phyloP scores from a whole-genome alignment of 495 filamentous ascomycete species.

The Rusavskia elegans region DNA sequence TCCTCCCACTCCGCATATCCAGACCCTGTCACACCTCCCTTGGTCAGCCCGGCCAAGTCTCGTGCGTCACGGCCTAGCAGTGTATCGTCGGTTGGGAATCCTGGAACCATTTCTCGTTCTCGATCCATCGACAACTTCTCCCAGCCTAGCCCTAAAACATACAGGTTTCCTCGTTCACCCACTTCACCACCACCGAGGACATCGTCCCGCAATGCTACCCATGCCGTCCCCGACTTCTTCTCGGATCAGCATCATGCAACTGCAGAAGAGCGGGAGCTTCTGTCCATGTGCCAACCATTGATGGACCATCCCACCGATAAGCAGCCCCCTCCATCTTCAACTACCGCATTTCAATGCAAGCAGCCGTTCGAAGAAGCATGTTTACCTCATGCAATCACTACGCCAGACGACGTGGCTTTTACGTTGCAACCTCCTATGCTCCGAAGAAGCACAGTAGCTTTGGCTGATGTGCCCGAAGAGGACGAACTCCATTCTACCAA shows the following conservation, averaged over 20 bases:
- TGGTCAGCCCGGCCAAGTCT: conserved; percentile 7
- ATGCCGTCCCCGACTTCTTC: conserved; percentile 1
- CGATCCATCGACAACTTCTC: conserved; percentile 34
- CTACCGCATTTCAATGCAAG: not conserved
- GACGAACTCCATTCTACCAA: conserved; percentile 28
- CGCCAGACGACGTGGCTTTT: conserved; percentile 31
- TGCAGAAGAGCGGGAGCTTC: not conserved
- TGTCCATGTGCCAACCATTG: not conserved
- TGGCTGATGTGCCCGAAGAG: conserved; percentile 64
- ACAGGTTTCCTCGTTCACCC: conserved; percentile 16
- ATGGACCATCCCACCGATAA: not conserved
- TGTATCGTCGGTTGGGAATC: not conserved
- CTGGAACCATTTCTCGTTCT: conserved; percentile 15
- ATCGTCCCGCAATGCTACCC: conserved; percentile 4
- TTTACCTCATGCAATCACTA: conserved; percentile 25
- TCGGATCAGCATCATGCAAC: not conserved
- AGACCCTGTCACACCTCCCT: conserved; percentile 2
- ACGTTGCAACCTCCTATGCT: conserved; percentile 29
- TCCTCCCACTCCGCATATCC: not conserved
- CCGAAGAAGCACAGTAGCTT: conserved; percentile 25
- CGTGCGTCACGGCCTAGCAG: conserved; percentile 8
- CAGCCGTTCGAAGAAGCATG: conserved; percentile 1
- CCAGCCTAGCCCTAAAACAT: conserved; percentile 25
- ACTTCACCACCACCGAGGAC: conserved; percentile 17
- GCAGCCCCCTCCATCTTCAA: not conserved